These are phyloP conservation scores for Salix arbutifolia DNA, from an alignment of 345 rosid species.

Conservation along the genomic window DNA sequence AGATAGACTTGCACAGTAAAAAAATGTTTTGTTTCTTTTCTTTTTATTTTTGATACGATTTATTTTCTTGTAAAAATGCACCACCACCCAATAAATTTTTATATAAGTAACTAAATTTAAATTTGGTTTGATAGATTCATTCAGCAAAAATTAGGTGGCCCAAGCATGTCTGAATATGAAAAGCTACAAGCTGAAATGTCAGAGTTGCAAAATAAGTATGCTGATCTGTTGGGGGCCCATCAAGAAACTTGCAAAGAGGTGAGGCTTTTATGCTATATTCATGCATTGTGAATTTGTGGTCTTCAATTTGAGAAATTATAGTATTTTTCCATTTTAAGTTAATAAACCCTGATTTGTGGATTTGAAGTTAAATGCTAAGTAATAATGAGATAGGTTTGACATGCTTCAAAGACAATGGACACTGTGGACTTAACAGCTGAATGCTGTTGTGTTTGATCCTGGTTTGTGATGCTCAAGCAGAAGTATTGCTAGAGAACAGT, in stretches of 20 bases:
- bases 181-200: constrained; percentile 81
- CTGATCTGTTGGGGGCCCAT: constrained; percentile 62
- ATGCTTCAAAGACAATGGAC: neutral
- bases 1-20: neutral
- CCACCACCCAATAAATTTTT: too few relatives aligned
- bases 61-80: too few relatives aligned
- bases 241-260: constrained; percentile 78
- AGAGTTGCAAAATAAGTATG: constrained; percentile 62
- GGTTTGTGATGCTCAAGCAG: neutral
- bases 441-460: neutral
- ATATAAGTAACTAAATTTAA: neutral
- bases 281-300: neutral
- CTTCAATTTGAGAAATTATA: neutral
- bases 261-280: neutral
- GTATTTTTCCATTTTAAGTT: neutral
- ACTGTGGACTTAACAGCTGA: neutral
- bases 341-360: neutral
- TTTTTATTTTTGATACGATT: too few relatives aligned
- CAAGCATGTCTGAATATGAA: constrained; percentile 65
- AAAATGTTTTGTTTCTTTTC: too few relatives aligned
- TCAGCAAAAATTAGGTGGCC: constrained; percentile 88
- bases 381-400: neutral
- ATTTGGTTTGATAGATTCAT: constrained; percentile 49
- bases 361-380: neutral
- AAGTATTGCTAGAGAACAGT: neutral